phyloP scores from a whole-genome alignment of 2,329 filamentous ascomycete species.

The Fusarium aywerte region DNA sequence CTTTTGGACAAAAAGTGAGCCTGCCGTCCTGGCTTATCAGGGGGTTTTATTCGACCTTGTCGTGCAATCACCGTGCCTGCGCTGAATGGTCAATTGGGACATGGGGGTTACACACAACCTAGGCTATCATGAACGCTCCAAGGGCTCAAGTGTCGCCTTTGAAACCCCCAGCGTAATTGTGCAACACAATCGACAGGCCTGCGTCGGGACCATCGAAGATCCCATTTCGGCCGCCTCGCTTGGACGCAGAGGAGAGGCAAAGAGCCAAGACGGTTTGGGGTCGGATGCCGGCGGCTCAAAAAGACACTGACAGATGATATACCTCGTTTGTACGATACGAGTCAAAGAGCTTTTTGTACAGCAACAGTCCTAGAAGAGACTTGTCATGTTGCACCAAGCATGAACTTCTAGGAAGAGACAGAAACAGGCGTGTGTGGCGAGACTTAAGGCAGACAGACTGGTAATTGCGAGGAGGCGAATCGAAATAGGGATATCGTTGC shows the following conservation, averaged over 20 bases:
- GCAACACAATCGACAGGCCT: conserved; percentile 19
- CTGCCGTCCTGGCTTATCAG: conserved; percentile 26
- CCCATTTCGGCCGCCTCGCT: conserved; percentile 28
- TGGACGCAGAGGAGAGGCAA: conserved; percentile 27
- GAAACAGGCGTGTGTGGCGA: conserved; percentile 34
- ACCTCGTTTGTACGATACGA: neutral
- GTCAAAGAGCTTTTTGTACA: neutral
- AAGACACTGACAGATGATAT: conserved; percentile 3
- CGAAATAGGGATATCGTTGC: conserved; percentile 28
- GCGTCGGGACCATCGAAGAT: conserved; percentile 35
- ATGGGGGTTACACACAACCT: conserved; percentile 14
- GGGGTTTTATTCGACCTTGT: conserved; percentile 20
- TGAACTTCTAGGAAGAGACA: conserved; percentile 7
- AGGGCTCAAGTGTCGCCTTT: conserved; percentile 1
- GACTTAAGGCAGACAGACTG: conserved; percentile 5
- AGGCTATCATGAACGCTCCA: conserved; percentile 16
- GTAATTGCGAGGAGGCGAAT: conserved; percentile 26
- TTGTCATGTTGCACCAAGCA: conserved; percentile 34
- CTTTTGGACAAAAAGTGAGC: conserved; percentile 36
- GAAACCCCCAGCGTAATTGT: conserved; percentile 11
- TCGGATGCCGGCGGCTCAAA: conserved; percentile 36
- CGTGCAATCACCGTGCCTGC: conserved; percentile 23
- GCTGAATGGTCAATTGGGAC: conserved; percentile 25
- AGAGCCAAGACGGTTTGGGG: conserved; percentile 8
- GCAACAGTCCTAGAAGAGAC: conserved; percentile 18